Evolutionary conservation across 352 stramenopile species (phyloP).

Genomic region (Saprolegnia parasitica): DNA sequence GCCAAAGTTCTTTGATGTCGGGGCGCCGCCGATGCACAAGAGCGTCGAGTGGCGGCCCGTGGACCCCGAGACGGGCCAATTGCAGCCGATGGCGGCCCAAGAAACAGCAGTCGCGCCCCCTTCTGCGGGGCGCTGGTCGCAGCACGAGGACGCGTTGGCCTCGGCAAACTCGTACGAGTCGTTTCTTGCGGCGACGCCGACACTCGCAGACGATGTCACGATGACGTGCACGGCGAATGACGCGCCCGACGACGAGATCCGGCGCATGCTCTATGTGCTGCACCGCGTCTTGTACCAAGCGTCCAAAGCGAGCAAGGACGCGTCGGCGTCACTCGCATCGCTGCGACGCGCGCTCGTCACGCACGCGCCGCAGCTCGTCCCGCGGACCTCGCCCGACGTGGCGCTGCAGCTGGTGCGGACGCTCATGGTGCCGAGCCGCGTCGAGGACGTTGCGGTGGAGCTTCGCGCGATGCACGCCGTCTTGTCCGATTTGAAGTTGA

Average conservation of each 20-base stretch:
- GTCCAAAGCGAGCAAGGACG: not conserved
- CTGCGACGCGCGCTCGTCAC: not conserved
- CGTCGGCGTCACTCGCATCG: not conserved
- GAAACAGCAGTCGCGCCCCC: slow-evolving; percentile 23
- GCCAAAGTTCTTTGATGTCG: slow-evolving; percentile 63
- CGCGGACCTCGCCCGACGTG: not conserved
- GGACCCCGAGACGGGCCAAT: slow-evolving; percentile 64
- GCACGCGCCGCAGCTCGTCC: not conserved
- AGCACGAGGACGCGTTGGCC: not conserved
- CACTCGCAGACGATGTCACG: not conserved
- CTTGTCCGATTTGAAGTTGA: not conserved
- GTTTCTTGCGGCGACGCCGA: not conserved
- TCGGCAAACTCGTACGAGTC: not conserved
- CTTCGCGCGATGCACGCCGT: not conserved
- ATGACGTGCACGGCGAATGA: not conserved
- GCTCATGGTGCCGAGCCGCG: slow-evolving; percentile 1
- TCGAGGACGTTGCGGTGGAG: not conserved
- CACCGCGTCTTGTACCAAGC: slow-evolving; percentile 11
- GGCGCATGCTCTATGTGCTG: slow-evolving; percentile 10
- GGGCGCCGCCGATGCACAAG: slow-evolving; percentile 47
- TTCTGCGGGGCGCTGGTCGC: not conserved
- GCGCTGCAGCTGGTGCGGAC: slow-evolving; percentile 14
- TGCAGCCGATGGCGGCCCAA: slow-evolving; percentile 16
- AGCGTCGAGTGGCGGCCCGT: slow-evolving; percentile 84
- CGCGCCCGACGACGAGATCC: not conserved